phyloP scores from a whole-genome alignment of 345 rosid genomes.

The Citrus glauca region DNA sequence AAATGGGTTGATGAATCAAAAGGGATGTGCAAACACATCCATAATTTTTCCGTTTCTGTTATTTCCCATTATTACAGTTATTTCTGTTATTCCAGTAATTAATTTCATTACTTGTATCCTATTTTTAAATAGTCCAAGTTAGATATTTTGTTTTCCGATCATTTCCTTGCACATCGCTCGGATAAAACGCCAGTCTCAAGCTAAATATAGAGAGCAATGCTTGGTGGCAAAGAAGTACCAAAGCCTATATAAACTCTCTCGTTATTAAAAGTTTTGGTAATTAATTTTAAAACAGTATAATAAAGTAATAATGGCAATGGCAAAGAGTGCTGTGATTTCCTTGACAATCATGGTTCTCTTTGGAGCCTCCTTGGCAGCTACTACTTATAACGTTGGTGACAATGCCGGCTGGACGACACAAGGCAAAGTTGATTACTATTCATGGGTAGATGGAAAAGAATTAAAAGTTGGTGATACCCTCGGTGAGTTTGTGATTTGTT shows the following conservation, averaged over 20 bases:
- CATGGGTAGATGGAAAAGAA: not conserved
- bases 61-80: too few species aligned
- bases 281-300: not conserved
- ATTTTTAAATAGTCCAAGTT: too few species aligned
- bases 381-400: not conserved
- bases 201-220: not conserved
- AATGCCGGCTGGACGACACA: not conserved
- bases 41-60: too few species aligned
- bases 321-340: not conserved
- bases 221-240: not conserved
- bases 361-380: not conserved
- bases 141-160: not conserved
- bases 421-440: not conserved
- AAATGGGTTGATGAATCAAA: too few species aligned
- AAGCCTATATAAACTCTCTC: not conserved
- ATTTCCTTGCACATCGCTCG: not conserved
- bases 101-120: too few species aligned
- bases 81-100: too few species aligned
- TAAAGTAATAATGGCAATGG: not conserved
- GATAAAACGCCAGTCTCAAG: not conserved
- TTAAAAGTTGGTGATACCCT: not conserved
- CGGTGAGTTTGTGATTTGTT: not conserved
- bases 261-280: not conserved
- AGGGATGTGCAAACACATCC: too few species aligned
- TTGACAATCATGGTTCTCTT: slow-evolving; percentile 1